Base-by-base conservation (phyloP, 164 flowering plant genomes). In the grape (Vitis vinifera) region DNA sequence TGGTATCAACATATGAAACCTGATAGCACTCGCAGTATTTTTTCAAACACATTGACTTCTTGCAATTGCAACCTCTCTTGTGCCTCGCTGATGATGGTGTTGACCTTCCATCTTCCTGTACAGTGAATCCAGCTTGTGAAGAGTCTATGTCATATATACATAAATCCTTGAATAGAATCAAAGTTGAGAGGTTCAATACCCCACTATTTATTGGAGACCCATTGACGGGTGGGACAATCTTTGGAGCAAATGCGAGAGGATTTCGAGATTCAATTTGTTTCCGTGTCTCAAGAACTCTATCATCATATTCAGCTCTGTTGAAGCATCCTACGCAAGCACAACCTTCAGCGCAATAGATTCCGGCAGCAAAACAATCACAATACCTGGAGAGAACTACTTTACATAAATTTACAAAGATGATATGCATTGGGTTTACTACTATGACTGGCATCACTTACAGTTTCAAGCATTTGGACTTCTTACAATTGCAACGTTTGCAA, bases 301-400 rank as follows among this genome's bases (percentile, higher is more conserved):
- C 94, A 78, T 89, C 83, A 71, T 83, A 80, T 66, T 87, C 86
- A 61, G 88, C 89, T 70, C 70, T 85, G 77, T 94, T 94, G 47
- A 77, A 84, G 84, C 97, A 92, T 15, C 76, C 92, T 78, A 74
- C 83, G 79, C 97, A 94, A 68, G 97, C 65, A 86, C 97, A 92
- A 58, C 87, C 62, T 19, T 81, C 97, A 8, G 75, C 77, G 80
- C 97, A 94, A 70, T 87, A 91, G 51, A 79, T 52, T 51, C 97
- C 98, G 29, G 90, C 91, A 67, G 91, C 91, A 87, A 92, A 94
- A 72, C 97, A 94, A 51, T 91, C 97, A 76, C 97, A 94, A 52
- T 89, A 94, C 64, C 98, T 93, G 82, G 68, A 76, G 75, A 65
- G 10, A 51, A 53, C 68, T 11, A 31, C 5, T 23, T 55, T n/a